Conservation (phyloP, 2,329 filamentous ascomycete genomes). For the Aspergillus japonicus region DNA sequence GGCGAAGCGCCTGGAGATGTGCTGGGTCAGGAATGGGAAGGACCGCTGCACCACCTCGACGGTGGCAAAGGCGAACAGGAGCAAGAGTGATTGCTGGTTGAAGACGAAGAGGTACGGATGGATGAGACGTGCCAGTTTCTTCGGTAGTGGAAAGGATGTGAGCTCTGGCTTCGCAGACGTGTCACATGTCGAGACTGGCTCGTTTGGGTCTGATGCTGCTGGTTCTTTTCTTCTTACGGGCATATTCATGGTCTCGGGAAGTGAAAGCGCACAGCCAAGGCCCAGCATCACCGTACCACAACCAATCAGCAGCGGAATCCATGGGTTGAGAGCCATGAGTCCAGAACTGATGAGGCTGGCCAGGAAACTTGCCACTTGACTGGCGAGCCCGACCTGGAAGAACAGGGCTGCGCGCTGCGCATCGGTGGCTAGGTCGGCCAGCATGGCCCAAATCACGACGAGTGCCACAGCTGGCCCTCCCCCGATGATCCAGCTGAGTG, state of each 20-base stretch:
- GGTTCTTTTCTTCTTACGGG: neutral
- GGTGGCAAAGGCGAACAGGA: neutral
- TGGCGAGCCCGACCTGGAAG: neutral
- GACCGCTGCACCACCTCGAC: neutral
- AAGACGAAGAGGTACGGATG: neutral
- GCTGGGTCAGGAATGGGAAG: neutral
- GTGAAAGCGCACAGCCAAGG: neutral
- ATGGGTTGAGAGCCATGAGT: neutral
- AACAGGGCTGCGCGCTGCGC: neutral
- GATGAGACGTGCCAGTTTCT: neutral
- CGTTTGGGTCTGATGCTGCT: neutral
- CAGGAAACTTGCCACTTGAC: neutral
- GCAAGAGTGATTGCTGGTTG: neutral
- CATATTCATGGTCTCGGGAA: neutral
- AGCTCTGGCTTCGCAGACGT: neutral
- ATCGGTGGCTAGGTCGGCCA: neutral
- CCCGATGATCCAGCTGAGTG: neutral
- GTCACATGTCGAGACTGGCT: neutral
- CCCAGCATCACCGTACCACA: neutral
- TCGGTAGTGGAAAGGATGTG: neutral
- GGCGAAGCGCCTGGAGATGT: neutral
- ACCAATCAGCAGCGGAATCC: neutral
- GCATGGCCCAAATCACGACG: neutral
- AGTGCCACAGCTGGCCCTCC: neutral
- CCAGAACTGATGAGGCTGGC: neutral